Percentiles rank a stretch among this genome's conserved stretches.
These are phyloP conservation scores for Backusella tuberculispora DNA, from an alignment of 192 early-diverging fungal species.

Conservation along the genomic window DNA sequence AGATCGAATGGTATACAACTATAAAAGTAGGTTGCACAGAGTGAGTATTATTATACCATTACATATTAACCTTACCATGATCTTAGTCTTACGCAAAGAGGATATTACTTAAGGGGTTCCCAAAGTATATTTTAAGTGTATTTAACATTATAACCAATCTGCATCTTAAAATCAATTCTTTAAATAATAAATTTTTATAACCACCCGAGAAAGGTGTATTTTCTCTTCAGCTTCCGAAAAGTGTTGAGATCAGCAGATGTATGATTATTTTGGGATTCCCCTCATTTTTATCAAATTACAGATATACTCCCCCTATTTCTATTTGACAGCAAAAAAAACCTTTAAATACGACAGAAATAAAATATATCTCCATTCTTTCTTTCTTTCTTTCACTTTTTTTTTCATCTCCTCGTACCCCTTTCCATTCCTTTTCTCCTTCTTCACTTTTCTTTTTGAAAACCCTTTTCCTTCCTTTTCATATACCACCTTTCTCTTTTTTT, in stretches of 20 bases:
- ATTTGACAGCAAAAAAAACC: constrained; percentile 18
- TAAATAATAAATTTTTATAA: not conserved
- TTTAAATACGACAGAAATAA: constrained; percentile 14
- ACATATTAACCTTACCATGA: not conserved
- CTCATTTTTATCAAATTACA: constrained; percentile 13
- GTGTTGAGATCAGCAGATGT: not conserved
- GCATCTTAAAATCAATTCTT: not conserved
- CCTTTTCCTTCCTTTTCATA: not conserved
- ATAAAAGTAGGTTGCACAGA: not conserved
- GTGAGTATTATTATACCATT: not conserved
- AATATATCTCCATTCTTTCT: constrained; percentile 16
- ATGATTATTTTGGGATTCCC: constrained; percentile 12
- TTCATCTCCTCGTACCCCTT: constrained; percentile 11
- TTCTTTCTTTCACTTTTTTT: constrained; percentile 20
- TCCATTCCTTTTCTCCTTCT: constrained; percentile 22
- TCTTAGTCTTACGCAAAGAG: not conserved
- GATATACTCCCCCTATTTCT: not conserved
- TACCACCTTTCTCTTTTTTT: not conserved
- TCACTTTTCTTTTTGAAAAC: constrained; percentile 7
- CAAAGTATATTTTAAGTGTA: not conserved
- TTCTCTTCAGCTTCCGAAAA: constrained; percentile 6
- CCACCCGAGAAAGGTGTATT: not conserved
- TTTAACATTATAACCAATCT: not conserved
- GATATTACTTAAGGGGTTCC: not conserved
- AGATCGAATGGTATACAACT: not conserved